Conservation (phyloP, 257 asterid genomes). For the Nicotiana otophora region DNA sequence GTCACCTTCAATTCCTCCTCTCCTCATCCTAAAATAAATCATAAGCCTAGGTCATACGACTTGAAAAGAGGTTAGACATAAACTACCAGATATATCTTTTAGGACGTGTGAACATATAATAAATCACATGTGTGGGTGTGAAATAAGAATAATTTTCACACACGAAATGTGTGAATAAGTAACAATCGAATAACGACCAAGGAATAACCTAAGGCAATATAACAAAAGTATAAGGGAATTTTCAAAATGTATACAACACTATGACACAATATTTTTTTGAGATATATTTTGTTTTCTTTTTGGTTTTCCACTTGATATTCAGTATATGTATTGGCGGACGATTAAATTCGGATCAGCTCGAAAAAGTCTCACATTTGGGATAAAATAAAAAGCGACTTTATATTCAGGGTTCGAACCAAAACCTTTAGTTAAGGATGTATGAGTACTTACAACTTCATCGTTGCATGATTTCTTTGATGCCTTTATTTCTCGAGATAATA, state of each 20-base stretch:
- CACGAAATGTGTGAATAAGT: background rate
- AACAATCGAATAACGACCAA: background rate
- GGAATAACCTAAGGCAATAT: background rate
- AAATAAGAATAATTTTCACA: background rate
- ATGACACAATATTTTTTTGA: background rate
- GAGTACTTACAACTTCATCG: no score
- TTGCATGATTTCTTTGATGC: background rate
- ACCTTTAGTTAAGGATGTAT: no score
- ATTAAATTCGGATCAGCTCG: no score
- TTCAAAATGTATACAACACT: background rate
- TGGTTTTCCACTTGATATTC: no score
- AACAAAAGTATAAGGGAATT: background rate
- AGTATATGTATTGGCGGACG: no score
- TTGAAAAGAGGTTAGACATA: background rate
- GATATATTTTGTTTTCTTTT: no score
- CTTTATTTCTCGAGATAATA: slow-evolving; percentile 18
- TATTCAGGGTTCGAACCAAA: no score
- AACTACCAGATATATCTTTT: background rate
- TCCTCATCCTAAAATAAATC: background rate
- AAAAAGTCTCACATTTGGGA: no score
- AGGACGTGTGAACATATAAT: background rate
- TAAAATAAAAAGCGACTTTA: no score
- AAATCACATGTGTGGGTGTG: background rate
- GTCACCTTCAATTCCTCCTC: slow-evolving; percentile 28
- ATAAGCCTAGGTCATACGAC: background rate